These are phyloP conservation scores for Collybiopsis confluens DNA, from an alignment of 768 basidiomycete genomes.

Conservation along the genomic window DNA sequence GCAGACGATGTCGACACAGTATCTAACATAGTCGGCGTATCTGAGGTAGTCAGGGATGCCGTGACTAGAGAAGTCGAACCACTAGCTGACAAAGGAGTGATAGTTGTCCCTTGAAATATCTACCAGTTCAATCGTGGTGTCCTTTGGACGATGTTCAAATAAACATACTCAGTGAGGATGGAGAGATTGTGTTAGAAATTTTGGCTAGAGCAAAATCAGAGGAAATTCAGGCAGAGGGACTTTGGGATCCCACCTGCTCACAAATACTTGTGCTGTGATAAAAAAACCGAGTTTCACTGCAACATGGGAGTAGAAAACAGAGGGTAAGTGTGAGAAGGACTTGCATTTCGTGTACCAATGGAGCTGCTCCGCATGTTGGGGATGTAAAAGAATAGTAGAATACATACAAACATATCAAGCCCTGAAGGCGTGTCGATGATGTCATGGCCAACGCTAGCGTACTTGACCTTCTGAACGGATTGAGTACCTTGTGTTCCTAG, in stretches of 20 bases:
- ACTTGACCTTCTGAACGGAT: too few species aligned
- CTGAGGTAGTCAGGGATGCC: neutral
- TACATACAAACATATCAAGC: too few species aligned
- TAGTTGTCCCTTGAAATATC: too few species aligned
- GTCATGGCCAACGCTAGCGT: too few species aligned
- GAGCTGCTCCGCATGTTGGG: neutral
- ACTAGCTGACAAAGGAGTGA: too few species aligned
- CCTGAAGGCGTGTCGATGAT: too few species aligned
- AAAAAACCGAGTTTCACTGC: neutral
- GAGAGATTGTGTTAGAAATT: too few species aligned
- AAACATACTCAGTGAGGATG: too few species aligned
- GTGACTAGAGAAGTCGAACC: neutral
- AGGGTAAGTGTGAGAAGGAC: neutral
- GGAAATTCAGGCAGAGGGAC: neutral
- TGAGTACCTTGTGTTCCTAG: too few species aligned
- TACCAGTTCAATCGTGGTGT: too few species aligned
- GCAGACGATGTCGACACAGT: neutral
- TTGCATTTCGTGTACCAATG: neutral
- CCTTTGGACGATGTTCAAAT: too few species aligned
- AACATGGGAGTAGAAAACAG: neutral
- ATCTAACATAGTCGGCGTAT: too few species aligned
- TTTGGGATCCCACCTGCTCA: neutral
- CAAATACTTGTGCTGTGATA: neutral
- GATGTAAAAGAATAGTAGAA: neutral
- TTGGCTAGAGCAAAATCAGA: neutral